phyloP scores from a whole-genome alignment of 208 protist species.

The Trypanosoma conorhini region DNA sequence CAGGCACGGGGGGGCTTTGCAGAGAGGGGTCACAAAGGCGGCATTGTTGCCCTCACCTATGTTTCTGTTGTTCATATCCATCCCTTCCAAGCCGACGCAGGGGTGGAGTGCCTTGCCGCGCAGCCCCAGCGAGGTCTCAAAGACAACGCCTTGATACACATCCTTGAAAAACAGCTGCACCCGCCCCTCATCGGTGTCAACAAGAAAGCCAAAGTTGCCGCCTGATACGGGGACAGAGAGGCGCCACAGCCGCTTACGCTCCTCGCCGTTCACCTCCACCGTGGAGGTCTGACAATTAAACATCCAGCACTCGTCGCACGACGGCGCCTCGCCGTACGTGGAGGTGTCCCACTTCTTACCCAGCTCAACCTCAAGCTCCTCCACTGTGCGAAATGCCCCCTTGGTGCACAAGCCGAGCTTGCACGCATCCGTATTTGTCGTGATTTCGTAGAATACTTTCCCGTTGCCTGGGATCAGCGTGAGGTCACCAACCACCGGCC shows the following conservation, averaged over 20 bases:
- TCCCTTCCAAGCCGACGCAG: constrained; percentile 61
- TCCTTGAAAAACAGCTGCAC: constrained; percentile 83
- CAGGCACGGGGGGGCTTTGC: constrained; percentile 10
- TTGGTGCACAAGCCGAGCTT: constrained; percentile 68
- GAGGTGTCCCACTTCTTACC: not conserved
- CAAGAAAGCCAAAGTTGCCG: constrained; percentile 69
- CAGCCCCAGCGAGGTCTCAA: constrained; percentile 47
- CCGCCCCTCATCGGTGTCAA: constrained; percentile 78
- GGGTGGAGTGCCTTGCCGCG: constrained; percentile 74
- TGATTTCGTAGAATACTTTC: constrained; percentile 81
- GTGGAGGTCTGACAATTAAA: constrained; percentile 76
- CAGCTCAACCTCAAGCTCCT: constrained; percentile 42
- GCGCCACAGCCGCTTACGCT: constrained; percentile 74
- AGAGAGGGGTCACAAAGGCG: constrained; percentile 42
- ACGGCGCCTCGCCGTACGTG: not conserved
- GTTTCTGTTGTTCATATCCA: constrained; percentile 71
- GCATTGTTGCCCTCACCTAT: constrained; percentile 53
- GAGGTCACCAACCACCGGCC: constrained; percentile 64
- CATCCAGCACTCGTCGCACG: constrained; percentile 36
- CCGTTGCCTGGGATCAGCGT: constrained; percentile 60
- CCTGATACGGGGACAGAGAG: constrained; percentile 67
- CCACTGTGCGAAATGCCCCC: constrained; percentile 42
- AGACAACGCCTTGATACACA: constrained; percentile 73
- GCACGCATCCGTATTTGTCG: constrained; percentile 72
- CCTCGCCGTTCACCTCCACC: constrained; percentile 61